Conservation (phyloP, 75 land plant genomes). For the Adiantum capillusveneris region DNA sequence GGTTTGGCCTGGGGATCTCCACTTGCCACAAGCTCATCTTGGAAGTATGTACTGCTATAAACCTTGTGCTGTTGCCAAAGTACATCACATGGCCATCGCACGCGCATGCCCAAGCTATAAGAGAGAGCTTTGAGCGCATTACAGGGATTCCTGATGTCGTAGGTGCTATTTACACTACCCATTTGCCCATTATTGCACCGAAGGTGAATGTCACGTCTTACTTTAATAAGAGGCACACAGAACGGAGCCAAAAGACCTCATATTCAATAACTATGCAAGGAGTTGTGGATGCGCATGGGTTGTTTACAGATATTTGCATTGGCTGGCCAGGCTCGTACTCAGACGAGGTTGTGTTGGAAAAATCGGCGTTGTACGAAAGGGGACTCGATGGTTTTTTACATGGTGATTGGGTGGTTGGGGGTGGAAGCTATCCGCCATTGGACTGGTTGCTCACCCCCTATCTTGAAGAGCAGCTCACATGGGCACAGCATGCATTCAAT, state of each 20-base stretch:
- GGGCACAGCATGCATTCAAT: constrained; percentile 95
- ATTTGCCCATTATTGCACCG: constrained; percentile 39
- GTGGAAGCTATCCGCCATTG: constrained; percentile 67
- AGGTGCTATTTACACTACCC: constrained; percentile 37
- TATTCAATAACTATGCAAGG: constrained; percentile 94
- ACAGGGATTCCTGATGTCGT: constrained; percentile 35
- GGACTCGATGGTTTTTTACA: constrained; percentile 47
- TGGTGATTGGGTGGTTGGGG: constrained; percentile 72
- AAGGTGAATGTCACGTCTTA: constrained; percentile 35
- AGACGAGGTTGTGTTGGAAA: constrained; percentile 79
- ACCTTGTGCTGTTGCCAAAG: constrained; percentile 74
- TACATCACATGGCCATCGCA: constrained; percentile 74
- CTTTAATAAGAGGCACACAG: constrained; percentile 34
- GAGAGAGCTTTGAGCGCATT: constrained; percentile 53
- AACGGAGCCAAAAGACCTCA: constrained; percentile 57
- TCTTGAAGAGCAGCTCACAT: constrained; percentile 65
- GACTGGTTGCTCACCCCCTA: constrained; percentile 95
- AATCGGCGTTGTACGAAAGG: constrained; percentile 58
- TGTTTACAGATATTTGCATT: constrained; percentile 85
- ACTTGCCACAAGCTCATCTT: constrained; percentile 93
- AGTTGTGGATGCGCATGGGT: constrained; percentile 66
- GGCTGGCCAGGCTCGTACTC: constrained; percentile 93
- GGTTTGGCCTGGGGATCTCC: constrained; percentile 91
- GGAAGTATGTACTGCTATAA: constrained; percentile 88
- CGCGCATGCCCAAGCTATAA: constrained; percentile 25